Base-by-base conservation (phyloP, 2,329 filamentous ascomycete species). In the Colletotrichum tropicale region DNA sequence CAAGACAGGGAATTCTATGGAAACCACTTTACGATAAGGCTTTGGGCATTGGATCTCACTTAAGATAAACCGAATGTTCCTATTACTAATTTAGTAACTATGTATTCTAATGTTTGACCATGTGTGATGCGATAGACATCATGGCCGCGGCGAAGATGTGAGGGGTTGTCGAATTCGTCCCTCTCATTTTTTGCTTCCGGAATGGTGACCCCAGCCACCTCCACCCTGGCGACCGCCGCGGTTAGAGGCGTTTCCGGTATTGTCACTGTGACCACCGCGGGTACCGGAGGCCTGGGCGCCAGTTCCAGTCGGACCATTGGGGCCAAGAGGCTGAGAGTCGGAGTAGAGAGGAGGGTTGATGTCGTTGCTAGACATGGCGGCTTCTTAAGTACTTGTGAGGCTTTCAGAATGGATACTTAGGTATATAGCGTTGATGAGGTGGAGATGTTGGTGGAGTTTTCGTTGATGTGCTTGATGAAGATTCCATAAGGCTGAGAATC, bases 1-100 rank as follows among this genome's bases (percentile, higher is more conserved):
- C 2, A 13, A 3, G 2, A 24, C 2, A 21, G 0, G 6, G 1
- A 1, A n/a, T 52, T 21, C 1, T 2, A n/a, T 21, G 1, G 2
- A 3, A 21, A 24, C 24, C 24, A 24, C 24, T 24, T 24, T 24
- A 24, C 24, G 24, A 24, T 24, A 24, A 24, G 24, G 24, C 24
- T 24, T 24, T 24, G 24, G 24, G 24, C 24, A 24, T 24, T 24
- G 24, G 24, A 24, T 24, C 8, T 58, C 24, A 28, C 55, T 58
- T 26, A 9, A 58, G 24, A 18, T 10, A 28, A 58, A 28, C 24
- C 15, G 43, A 13, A 13, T 13, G 43, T 4, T 52, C n/a, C 3
- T 13, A 13, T 52, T 13, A 52, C 12, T 52, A 21, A 2, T 52
- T 7, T 8, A 3, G n/a, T 52, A 13, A 0, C 43, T 13, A 21